Base-by-base conservation (phyloP, 352 stramenopile genomes). In the Phytopythium vexans region DNA sequence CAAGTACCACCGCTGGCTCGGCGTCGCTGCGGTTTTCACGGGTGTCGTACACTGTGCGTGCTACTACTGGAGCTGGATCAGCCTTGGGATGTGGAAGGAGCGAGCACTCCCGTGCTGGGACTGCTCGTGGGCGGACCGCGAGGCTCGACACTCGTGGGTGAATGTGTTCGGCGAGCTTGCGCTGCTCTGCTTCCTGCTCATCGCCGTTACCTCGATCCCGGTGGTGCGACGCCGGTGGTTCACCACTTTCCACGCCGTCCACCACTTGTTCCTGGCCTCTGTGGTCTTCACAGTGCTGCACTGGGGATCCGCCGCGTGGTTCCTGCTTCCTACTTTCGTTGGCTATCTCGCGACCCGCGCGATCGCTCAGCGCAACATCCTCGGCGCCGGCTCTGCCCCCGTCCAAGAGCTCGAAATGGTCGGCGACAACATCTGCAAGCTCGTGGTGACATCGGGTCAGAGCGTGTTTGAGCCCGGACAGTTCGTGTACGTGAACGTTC, bases 1-100 rank as follows among this genome's bases (percentile, higher is more conserved):
- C 49, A 72, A 72, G 49, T 77, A 77, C 60, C 68, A 74, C 46
- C 62, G 66, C 16, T 75, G 66, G 66, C 37, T 76, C 16, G 69
- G 64, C 8, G 40, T 74, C 4, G 39, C 42, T 3, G 60, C 70
- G 1, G 53, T 79, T 31, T 3, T 69, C 12, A 53, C 49, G 2
- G 53, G 59, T 4, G 10, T 72, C 4, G 15, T 58, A 3, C 70
- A 79, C 40, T 49, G 34, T 14, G 41, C 52, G 12, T 8, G 52
- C 2, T 76, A 58, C 52, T 71, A 60, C 41, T 58, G 40, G 27
- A 49, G 55, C 8, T 73, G 58, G 42, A 43, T 64, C 3, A 54
- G 44, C 39, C 32, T 58, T 32, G 37, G 51, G 15, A 64, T 51
- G 42, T 72, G 54, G 59, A 21, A 16, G 2, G 37, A 58, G 3